A percentile compares a stretch with the other conserved stretches of the same genome.
Evolutionary conservation across 306 rosid species (phyloP).

Genomic region (Vigna radiata): DNA sequence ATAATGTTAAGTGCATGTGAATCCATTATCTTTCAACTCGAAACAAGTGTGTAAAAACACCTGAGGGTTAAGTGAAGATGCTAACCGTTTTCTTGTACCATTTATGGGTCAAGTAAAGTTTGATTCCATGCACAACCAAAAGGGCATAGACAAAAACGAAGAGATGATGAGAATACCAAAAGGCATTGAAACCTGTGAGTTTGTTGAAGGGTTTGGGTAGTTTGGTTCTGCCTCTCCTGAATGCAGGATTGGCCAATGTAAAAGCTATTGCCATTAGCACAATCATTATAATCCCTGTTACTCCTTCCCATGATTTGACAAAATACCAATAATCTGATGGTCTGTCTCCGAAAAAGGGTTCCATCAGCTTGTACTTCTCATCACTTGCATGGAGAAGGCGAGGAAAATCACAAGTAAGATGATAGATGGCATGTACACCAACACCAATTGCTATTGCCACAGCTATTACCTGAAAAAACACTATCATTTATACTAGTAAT

Average conservation of each 20-base stretch:
- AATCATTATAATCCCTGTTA: constrained; percentile 62
- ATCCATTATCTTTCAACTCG: constrained; percentile 28
- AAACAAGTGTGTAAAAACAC: not conserved
- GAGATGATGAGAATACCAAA: constrained; percentile 81
- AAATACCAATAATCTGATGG: constrained; percentile 63
- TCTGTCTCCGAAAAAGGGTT: constrained; percentile 55
- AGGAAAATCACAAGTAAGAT: constrained; percentile 67
- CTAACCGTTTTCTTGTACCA: constrained; percentile 79
- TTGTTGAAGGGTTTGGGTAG: constrained; percentile 56
- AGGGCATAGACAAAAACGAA: constrained; percentile 66
- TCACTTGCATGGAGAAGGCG: constrained; percentile 58
- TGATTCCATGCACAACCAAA: constrained; percentile 64
- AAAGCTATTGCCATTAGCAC: constrained; percentile 67
- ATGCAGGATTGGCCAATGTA: constrained; percentile 57
- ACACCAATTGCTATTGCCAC: constrained; percentile 57
- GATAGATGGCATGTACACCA: constrained; percentile 56
- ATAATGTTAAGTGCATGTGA: constrained; percentile 7
- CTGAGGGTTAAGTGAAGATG: constrained; percentile 33
- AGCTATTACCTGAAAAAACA: constrained; percentile 60
- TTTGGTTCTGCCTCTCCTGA: constrained; percentile 55
- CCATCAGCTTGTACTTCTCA: constrained; percentile 56
- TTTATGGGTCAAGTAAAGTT: constrained; percentile 59
- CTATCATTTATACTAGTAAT: constrained; percentile 6
- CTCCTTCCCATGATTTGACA: constrained; percentile 67
- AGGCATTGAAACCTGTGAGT: constrained; percentile 75